Evolutionary conservation across 164 flowering plant species (phyloP), one percentile per base, ranked within the genome.

Genomic region (Cinnamomum chago): DNA sequence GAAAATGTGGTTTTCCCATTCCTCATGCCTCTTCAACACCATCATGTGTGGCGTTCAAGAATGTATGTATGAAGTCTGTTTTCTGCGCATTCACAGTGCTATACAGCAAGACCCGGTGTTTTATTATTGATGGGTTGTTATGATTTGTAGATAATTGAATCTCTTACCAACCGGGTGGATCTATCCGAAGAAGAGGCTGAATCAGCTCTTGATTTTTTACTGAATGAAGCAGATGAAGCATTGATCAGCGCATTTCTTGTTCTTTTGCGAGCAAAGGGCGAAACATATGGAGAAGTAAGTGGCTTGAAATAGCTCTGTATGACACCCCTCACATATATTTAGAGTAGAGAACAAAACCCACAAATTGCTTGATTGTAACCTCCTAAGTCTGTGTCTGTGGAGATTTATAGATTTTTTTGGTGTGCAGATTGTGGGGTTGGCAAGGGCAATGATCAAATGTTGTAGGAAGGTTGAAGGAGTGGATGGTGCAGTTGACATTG

Each of bases 181-280:
- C 87, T 95, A 69, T 81, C 93, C 9, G n/a, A n/a, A n/a, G n/a
- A n/a, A n/a, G n/a, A n/a, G n/a, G n/a, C n/a, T n/a, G n/a, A n/a
- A n/a, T n/a, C 84, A 0, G 83, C 93, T 25, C 89, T 95, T 28
- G 87, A 92, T 66, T 89, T 83, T 79, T 72, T 95, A 77, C 72
- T 93, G 77, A 83, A 71, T 66, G 98, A 89, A 65, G 88, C 89
- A 5, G 78, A 85, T 81, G 98, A 92, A 82, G 88, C 89, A 0
- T 73, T 90, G 77, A 95, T 95, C 60, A 89, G 98, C 79, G 96
- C 97, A 17, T 93, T 93, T 76, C 90, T 95, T 73, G 97, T 95
- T 70, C 82, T 93, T 60, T 77, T 95, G 78, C 89, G 97, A 84
- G 94, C 99, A 78, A 93, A 95, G 84, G 98, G 98, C 15, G 99